phyloP scores from a whole-genome alignment of 768 basidiomycete genomes.

The Lactifluus hygrophoroides region DNA sequence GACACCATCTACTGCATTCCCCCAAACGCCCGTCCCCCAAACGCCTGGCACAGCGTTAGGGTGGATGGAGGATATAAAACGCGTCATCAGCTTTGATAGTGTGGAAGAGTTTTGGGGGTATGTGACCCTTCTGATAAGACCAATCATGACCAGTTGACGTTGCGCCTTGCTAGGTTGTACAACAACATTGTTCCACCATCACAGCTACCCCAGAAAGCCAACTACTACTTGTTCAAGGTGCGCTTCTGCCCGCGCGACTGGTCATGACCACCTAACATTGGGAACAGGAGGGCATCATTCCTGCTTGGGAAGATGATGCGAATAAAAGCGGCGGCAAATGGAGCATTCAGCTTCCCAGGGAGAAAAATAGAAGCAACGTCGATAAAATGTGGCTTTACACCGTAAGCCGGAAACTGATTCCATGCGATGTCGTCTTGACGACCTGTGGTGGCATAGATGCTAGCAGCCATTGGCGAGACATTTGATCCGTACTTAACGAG shows the following conservation, averaged over 20 bases:
- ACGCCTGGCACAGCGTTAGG: constrained; percentile 76
- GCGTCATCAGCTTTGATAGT: constrained; percentile 90
- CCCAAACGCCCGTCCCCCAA: constrained; percentile 62
- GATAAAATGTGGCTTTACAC: constrained; percentile 99
- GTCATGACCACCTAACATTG: neutral
- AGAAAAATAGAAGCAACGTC: constrained; percentile 77
- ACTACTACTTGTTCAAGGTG: constrained; percentile 99
- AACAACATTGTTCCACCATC: constrained; percentile 98
- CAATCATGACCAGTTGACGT: constrained; percentile 15
- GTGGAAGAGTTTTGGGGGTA: constrained; percentile 99
- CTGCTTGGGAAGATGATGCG: constrained; percentile 95
- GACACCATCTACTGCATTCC: constrained; percentile 70
- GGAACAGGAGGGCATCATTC: constrained; percentile 83
- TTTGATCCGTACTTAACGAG: constrained; percentile 79
- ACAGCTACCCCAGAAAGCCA: constrained; percentile 88
- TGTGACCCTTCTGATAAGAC: constrained; percentile 25
- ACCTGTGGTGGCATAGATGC: constrained; percentile 56
- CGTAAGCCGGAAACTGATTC: constrained; percentile 35
- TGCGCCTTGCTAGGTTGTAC: constrained; percentile 53
- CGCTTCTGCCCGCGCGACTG: constrained; percentile 1
- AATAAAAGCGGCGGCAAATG: constrained; percentile 98
- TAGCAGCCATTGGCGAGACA: constrained; percentile 98
- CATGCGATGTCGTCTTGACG: neutral
- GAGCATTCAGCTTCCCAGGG: constrained; percentile 94
- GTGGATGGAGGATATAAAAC: constrained; percentile 99